A percentile compares a stretch with the other conserved stretches of the same genome.
phyloP scores from a whole-genome alignment of 2,329 filamentous ascomycete species.

The Alternaria metachromatica region DNA sequence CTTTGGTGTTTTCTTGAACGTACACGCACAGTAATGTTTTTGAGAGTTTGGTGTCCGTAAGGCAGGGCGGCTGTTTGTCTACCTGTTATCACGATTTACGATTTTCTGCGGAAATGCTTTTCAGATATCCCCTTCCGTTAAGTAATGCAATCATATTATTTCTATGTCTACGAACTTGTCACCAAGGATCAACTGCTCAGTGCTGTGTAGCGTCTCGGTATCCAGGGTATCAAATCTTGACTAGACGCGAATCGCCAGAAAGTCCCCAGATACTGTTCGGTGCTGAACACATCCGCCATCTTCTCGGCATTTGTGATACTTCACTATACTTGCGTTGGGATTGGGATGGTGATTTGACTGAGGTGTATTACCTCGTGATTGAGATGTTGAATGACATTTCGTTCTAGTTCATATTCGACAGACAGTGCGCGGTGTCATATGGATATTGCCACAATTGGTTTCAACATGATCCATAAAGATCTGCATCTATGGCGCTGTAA shows the following conservation, averaged over 20 bases:
- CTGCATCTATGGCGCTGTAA: background rate
- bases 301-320: no score
- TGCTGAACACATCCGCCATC: no score
- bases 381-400: background rate
- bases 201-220: no score
- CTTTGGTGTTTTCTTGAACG: background rate
- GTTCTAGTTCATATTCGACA: no score
- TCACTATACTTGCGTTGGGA: background rate
- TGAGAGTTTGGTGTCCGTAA: background rate
- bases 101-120: constrained; percentile 2
- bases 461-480: background rate
- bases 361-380: background rate
- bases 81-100: background rate
- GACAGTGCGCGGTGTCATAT: background rate
- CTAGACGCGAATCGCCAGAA: no score
- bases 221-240: no score
- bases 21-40: background rate
- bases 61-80: background rate
- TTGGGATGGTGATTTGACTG: background rate
- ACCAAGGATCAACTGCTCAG: no score
- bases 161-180: background rate
- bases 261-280: no score
- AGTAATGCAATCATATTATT: constrained; percentile 6
- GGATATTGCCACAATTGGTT: background rate
- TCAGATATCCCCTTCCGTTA: constrained; percentile 7